Evolutionary conservation across 805 yeast genomes (phyloP), one percentile per base, ranked within the genome.

Genomic region (Lachancea meyersii): DNA sequence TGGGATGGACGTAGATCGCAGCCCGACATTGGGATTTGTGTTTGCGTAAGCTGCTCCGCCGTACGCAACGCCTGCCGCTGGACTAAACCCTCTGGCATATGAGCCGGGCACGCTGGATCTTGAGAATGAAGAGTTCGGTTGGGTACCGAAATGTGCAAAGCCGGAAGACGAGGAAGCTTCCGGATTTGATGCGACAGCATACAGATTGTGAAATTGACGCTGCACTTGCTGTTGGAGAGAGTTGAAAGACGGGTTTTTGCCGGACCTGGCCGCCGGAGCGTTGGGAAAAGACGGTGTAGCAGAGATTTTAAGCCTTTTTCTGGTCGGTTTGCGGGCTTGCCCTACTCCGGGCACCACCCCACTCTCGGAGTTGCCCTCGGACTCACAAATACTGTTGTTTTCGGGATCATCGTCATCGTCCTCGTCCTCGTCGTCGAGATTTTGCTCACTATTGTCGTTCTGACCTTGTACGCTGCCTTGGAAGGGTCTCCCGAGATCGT

Each of bases 181-280:
- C 5, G 43, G 37, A 8, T 32, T 16, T 18, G 43, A 39, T n/a
- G 43, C 43, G 14, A 31, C 43, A 10, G 43, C 50, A 41, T 52
- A 53, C 21, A 55, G 44, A 27, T 50, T 50, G 42, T 53, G 55
- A 31, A 58, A 53, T 37, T 57, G 60, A 35, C 52, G 49, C 40
- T 54, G 58, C 5, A 55, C 55, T 38, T 52, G 54, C 43, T 52
- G 49, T 45, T 58, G 63, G 33, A 56, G 41, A 11, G 58, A 50
- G 35, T 53, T 50, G 41, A 53, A 54, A 22, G 49, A 38, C 16
- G 50, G 49, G 17, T 48, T 34, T 13, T 31, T 38, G n/a, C 34
- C 10, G 20, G 41, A 11, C 8, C 14, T 23, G 27, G 35, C 4
- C 5, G 24, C 5, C 14, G 23, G 9, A n/a, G 28, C 17, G 10